A percentile compares a stretch with the other conserved stretches of the same genome.
Evolutionary conservation across 192 early-diverging fungal genomes (phyloP).

Genomic region (Podila verticillata): DNA sequence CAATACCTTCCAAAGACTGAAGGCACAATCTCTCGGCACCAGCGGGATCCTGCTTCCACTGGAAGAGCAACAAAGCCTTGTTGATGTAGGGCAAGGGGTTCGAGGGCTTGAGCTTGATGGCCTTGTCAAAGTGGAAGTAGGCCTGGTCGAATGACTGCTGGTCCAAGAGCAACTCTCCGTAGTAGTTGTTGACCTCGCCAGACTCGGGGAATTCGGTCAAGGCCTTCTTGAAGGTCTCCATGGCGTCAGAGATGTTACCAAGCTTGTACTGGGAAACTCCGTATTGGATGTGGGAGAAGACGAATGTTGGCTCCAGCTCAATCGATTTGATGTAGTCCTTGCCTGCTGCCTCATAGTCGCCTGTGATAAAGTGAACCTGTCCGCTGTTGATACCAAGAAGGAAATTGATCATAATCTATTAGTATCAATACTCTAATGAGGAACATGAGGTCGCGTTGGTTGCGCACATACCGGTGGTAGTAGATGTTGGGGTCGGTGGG

Average conservation of each 20-base stretch:
- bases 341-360: conserved; percentile 80
- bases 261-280: conserved; percentile 94
- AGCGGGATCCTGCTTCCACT: conserved; percentile 77
- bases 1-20: conserved; percentile 75
- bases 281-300: conserved; percentile 94
- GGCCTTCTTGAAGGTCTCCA: conserved; percentile 83
- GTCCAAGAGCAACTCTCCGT: conserved; percentile 94
- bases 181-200: conserved; percentile 96
- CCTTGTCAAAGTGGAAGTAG: conserved; percentile 86
- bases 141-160: conserved; percentile 86
- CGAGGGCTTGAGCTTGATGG: conserved; percentile 78
- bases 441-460: not conserved
- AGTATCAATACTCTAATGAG: not conserved
- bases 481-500: conserved; percentile 87
- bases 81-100: conserved; percentile 99
- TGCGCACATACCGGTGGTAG: conserved; percentile 74
- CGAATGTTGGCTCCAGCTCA: conserved; percentile 80
- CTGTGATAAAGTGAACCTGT: conserved; percentile 86
- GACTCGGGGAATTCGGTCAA: conserved; percentile 79
- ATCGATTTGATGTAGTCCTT: conserved; percentile 87
- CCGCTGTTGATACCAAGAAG: conserved; percentile 41
- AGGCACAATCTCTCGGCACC: conserved; percentile 80
- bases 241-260: conserved; percentile 77
- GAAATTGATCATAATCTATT: not conserved
- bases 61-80: conserved; percentile 87